phyloP scores from a whole-genome alignment of 192 early-diverging fungal species.

The Thamnidium elegans region DNA sequence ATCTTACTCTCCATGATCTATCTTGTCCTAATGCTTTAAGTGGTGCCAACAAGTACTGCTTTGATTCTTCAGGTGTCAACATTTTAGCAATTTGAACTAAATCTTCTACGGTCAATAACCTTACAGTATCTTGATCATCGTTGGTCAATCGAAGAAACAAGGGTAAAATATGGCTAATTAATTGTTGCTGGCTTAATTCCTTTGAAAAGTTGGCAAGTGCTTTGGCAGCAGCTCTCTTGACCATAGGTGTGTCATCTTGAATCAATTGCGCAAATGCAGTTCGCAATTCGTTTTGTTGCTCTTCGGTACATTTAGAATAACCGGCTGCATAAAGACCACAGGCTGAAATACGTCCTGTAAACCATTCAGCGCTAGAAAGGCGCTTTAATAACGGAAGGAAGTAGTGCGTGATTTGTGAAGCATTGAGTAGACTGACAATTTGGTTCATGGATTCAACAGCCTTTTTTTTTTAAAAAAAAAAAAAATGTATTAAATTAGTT shows the following conservation, averaged over 20 bases:
- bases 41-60: conserved; percentile 67
- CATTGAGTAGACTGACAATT: conserved; percentile 70
- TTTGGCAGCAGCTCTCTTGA: conserved; percentile 89
- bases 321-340: conserved; percentile 89
- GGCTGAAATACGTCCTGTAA: conserved; percentile 92
- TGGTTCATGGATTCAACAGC: conserved; percentile 94
- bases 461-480: conserved; percentile 55
- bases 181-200: conserved; percentile 67
- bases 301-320: conserved; percentile 72
- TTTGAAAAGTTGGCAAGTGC: conserved; percentile 71
- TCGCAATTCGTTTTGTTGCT: conserved; percentile 84
- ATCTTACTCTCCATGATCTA: conserved; percentile 97
- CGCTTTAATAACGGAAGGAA: conserved; percentile 91
- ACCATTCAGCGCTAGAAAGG: conserved; percentile 96
- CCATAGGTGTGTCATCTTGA: conserved; percentile 98
- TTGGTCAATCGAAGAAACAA: conserved; percentile 82
- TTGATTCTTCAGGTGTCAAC: conserved; percentile 75
- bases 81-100: conserved; percentile 86
- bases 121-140: conserved; percentile 94
- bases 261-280: conserved; percentile 79
- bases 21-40: conserved; percentile 81
- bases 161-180: conserved; percentile 80
- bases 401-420: conserved; percentile 82
- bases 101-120: conserved; percentile 90
- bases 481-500: not conserved